Conservation (phyloP, 169 alveolate genomes). For the Plasmodium chabaudi region DNA sequence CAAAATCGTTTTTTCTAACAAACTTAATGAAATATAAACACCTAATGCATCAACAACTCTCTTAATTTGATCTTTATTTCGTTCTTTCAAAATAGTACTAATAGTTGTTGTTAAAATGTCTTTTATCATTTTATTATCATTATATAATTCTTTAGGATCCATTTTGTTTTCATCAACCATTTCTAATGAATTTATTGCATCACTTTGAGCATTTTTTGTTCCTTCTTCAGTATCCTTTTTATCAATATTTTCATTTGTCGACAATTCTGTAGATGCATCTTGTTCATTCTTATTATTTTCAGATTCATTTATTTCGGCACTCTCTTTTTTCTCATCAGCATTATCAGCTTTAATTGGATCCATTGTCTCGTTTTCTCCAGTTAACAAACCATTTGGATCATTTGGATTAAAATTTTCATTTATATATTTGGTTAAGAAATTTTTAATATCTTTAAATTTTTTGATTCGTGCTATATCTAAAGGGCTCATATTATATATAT, state of each 20-base stretch:
- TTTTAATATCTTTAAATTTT: slow-evolving; percentile 74
- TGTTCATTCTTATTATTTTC: slow-evolving; percentile 2
- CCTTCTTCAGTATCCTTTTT: not conserved
- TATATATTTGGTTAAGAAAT: slow-evolving; percentile 24
- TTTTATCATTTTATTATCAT: slow-evolving; percentile 77
- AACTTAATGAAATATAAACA: slow-evolving; percentile 83
- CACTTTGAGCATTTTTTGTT: not conserved
- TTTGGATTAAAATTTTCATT: slow-evolving; percentile 26
- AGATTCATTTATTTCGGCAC: not conserved
- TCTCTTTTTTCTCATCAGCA: not conserved
- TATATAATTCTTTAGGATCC: slow-evolving; percentile 74
- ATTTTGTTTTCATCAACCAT: slow-evolving; percentile 34
- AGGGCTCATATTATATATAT: slow-evolving; percentile 88
- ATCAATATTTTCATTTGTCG: not conserved
- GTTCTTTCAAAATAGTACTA: slow-evolving; percentile 87
- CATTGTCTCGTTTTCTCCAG: not conserved
- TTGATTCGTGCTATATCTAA: slow-evolving; percentile 82
- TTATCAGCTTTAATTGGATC: not conserved
- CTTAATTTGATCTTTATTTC: slow-evolving; percentile 86
- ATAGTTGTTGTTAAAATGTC: slow-evolving; percentile 86
- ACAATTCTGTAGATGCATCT: not conserved
- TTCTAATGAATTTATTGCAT: slow-evolving; percentile 6
- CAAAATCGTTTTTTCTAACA: slow-evolving; percentile 86
- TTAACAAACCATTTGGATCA: slow-evolving; percentile 1
- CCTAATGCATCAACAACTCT: slow-evolving; percentile 87